Evolutionary conservation across 139 green algal species (phyloP), one percentile per base, ranked within the genome.

Genomic region (Chlorella vulgaris): DNA sequence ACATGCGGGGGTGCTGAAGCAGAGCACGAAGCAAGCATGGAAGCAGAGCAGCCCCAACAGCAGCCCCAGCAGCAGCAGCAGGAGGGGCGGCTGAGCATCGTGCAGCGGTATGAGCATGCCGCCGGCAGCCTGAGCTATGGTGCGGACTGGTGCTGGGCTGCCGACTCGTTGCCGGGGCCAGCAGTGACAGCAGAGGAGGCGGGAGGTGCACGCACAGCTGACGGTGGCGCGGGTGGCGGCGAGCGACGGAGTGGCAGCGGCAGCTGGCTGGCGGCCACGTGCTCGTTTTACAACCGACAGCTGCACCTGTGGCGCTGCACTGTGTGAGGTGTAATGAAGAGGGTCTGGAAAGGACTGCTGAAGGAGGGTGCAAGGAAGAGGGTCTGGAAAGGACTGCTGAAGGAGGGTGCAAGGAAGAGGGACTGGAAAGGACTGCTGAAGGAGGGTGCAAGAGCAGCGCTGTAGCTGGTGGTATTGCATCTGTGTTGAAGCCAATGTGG

Each of bases 301-400:
- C 62, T 91, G 60, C 88, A 91, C 43, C 63, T 91, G 50, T 90
- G 86, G 86, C 35, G n/a, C n/a, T 69, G n/a, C n/a, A n/a, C n/a
- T n/a, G n/a, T n/a, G n/a, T n/a, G n/a, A n/a, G n/a, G n/a, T n/a
- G n/a, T n/a, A n/a, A n/a, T n/a, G n/a, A n/a, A n/a, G n/a, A n/a
- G n/a, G n/a, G n/a, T n/a, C n/a, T n/a, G n/a, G n/a, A n/a, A n/a
- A n/a, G n/a, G n/a, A n/a, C n/a, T n/a, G n/a, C n/a, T n/a, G n/a
- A n/a, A n/a, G n/a, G n/a, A n/a, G n/a, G n/a, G n/a, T n/a, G n/a
- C n/a, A n/a, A n/a, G n/a, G n/a, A n/a, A n/a, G n/a, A n/a, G n/a
- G n/a, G n/a, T n/a, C n/a, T n/a, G n/a, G n/a, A n/a, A n/a, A n/a
- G n/a, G n/a, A n/a, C n/a, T n/a, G n/a, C n/a, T n/a, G n/a, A n/a